phyloP scores from a whole-genome alignment of 2,329 filamentous ascomycete species.

The Anthostomella pinea region DNA sequence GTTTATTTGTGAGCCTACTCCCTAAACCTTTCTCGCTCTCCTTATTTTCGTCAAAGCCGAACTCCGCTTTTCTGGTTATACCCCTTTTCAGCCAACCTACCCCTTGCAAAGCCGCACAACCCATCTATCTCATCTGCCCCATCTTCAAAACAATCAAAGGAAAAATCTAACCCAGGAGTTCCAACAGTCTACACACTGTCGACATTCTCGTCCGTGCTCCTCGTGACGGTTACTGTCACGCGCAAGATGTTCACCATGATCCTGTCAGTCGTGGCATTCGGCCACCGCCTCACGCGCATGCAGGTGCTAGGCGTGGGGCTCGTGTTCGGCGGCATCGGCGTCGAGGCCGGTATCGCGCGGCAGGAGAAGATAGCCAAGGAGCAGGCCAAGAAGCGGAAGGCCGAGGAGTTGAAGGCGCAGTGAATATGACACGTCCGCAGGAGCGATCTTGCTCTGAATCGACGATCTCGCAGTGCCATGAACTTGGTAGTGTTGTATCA shows the following conservation, averaged over 20 bases:
- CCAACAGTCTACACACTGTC: conserved; percentile 78
- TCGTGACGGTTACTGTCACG: conserved; percentile 96
- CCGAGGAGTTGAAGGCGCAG: conserved; percentile 34
- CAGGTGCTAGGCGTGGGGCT: conserved; percentile 91
- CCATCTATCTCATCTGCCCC: too few species aligned
- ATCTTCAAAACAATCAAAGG: too few species aligned
- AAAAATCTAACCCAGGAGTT: too few species aligned
- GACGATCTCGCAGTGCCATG: too few species aligned
- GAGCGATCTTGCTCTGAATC: too few species aligned
- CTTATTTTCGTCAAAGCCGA: too few species aligned
- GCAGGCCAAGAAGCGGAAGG: conserved; percentile 56
- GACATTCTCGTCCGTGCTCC: conserved; percentile 84
- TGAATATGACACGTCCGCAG: too few species aligned
- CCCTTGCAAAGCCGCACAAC: too few species aligned
- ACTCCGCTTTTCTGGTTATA: too few species aligned
- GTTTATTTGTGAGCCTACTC: conserved; percentile 71
- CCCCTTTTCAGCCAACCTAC: too few species aligned
- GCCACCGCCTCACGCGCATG: conserved; percentile 79
- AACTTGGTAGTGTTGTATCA: too few species aligned
- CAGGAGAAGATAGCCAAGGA: conserved; percentile 82
- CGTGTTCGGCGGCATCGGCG: conserved; percentile 93
- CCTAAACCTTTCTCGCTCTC: conserved; percentile 1
- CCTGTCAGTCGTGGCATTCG: conserved; percentile 90
- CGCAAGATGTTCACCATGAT: conserved; percentile 99
- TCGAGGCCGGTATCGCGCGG: conserved; percentile 78